Conservation (phyloP, 768 basidiomycete genomes). For the Dioszegia hungarica region DNA sequence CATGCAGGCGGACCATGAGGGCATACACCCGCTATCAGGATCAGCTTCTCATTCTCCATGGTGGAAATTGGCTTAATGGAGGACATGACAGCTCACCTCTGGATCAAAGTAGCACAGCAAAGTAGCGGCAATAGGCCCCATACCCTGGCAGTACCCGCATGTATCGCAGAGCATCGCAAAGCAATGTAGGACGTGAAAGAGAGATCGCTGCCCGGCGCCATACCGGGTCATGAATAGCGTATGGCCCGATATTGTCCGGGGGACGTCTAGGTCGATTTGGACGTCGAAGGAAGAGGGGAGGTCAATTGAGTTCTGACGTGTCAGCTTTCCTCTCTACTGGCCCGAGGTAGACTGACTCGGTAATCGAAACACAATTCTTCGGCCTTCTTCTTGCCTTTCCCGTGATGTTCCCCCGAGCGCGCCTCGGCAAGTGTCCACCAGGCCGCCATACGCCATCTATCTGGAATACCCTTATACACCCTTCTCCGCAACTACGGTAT, state of each 20-base stretch:
- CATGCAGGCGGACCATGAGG: conserved; percentile 79
- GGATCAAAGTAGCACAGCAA: conserved; percentile 90
- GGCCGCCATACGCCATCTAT: conserved; percentile 86
- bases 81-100: conserved; percentile 52
- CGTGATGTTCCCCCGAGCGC: conserved; percentile 1
- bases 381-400: conserved; percentile 40
- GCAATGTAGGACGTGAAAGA: conserved; percentile 90
- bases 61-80: too few species aligned
- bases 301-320: conserved; percentile 58
- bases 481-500: conserved; percentile 55
- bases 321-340: neutral
- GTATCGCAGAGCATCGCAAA: conserved; percentile 77
- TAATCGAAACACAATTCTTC: conserved; percentile 49
- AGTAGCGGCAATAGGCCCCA: conserved; percentile 95
- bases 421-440: conserved; percentile 76
- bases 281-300: conserved; percentile 84
- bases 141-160: conserved; percentile 97
- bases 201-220: conserved; percentile 87
- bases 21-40: conserved; percentile 64
- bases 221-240: conserved; percentile 92
- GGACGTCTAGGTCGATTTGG: conserved; percentile 97
- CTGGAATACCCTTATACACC: conserved; percentile 92
- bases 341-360: conserved; percentile 21
- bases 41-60: neutral
- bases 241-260: conserved; percentile 90